Conservation (phyloP, 495 filamentous ascomycete species). For the Chlorociboria aeruginascens region DNA sequence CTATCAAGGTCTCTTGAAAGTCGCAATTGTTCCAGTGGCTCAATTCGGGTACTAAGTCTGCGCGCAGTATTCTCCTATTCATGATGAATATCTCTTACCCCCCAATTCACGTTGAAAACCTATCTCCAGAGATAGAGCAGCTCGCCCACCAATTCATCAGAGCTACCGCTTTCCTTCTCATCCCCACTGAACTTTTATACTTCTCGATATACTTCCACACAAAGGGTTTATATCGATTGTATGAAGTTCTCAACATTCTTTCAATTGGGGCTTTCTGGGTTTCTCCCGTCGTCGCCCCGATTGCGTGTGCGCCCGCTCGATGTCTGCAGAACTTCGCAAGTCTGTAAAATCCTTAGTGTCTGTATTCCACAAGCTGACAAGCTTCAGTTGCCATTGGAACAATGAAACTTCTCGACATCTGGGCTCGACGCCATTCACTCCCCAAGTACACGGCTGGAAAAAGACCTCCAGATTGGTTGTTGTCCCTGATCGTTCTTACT, state of each 20-base stretch:
- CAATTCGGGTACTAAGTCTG: not conserved
- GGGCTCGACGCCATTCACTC: slow-evolving; percentile 17
- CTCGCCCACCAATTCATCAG: slow-evolving; percentile 11
- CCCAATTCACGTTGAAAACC: slow-evolving; percentile 1
- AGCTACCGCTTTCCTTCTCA: slow-evolving; percentile 12
- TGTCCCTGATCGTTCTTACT: slow-evolving; percentile 21
- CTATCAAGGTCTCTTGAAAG: too few species aligned
- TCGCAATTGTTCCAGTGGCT: not conserved
- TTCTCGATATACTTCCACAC: slow-evolving; percentile 20
- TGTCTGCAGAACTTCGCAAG: slow-evolving; percentile 22
- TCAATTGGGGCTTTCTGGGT: slow-evolving; percentile 15
- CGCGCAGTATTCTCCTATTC: not conserved
- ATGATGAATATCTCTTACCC: slow-evolving; percentile 19
- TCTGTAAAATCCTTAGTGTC: not conserved
- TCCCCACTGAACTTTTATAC: slow-evolving; percentile 17
- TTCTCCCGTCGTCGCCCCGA: slow-evolving; percentile 14
- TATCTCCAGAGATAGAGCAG: slow-evolving; percentile 10
- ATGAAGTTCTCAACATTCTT: slow-evolving; percentile 11
- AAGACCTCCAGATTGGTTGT: slow-evolving; percentile 16
- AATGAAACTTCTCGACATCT: slow-evolving; percentile 27
- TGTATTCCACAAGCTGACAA: slow-evolving; percentile 4
- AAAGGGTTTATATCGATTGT: slow-evolving; percentile 7
- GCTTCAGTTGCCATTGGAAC: slow-evolving; percentile 21
- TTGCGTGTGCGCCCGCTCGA: slow-evolving; percentile 16
- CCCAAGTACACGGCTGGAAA: slow-evolving; percentile 19